Conservation (phyloP, 805 yeast genomes). For the Dipodascus geniculatus region DNA sequence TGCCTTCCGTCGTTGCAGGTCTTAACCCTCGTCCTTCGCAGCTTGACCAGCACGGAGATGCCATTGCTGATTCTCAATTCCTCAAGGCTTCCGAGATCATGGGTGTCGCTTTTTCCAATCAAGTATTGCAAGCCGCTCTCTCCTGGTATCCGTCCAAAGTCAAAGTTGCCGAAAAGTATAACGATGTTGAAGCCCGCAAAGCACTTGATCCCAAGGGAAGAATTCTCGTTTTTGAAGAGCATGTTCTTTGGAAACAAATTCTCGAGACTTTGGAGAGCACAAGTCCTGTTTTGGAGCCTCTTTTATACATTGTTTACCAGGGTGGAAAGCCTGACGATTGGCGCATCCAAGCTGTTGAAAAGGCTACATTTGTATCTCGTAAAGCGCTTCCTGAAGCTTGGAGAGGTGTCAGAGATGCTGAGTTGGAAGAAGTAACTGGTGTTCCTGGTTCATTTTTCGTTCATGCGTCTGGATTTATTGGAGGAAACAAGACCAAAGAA, state of each 20-base stretch:
- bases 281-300: conserved; percentile 32
- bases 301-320: conserved; percentile 67
- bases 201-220: conserved; percentile 59
- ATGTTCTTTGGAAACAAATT: conserved; percentile 95
- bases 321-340: conserved; percentile 52
- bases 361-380: conserved; percentile 76
- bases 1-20: conserved; percentile 67
- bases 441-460: conserved; percentile 80
- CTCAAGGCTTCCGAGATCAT: conserved; percentile 62
- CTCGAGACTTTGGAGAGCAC: conserved; percentile 57
- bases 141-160: conserved; percentile 88
- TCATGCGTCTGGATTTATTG: conserved; percentile 94
- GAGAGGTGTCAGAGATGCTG: conserved; percentile 94
- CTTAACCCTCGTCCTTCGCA: conserved; percentile 78
- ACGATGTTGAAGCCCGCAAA: conserved; percentile 31
- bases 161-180: conserved; percentile 62
- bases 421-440: conserved; percentile 60
- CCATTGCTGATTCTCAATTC: conserved; percentile 53
- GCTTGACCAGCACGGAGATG: conserved; percentile 39
- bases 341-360: conserved; percentile 90
- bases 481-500: conserved; percentile 77
- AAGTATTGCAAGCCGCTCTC: conserved; percentile 59
- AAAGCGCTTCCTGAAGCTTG: conserved; percentile 79
- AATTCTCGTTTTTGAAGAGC: conserved; percentile 59
- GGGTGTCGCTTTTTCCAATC: conserved; percentile 66